These are phyloP conservation scores for Xerocomellus chrysenteron DNA, from an alignment of 768 basidiomycete genomes.

Conservation along the genomic window DNA sequence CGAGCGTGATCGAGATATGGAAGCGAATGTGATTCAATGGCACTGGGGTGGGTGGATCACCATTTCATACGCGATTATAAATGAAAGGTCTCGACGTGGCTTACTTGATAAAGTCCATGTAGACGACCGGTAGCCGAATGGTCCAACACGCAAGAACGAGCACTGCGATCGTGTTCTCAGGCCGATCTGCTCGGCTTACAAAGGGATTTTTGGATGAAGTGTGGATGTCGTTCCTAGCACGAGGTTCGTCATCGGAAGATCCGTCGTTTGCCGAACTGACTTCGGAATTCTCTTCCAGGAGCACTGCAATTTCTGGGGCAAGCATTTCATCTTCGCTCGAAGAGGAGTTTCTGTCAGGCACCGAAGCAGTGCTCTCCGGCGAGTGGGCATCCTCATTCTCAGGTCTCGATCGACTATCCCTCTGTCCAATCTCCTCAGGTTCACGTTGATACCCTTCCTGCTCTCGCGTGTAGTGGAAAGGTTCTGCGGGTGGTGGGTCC, in stretches of 20 bases:
- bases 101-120: constrained; percentile 72
- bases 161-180: constrained; percentile 59
- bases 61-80: neutral
- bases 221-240: constrained; percentile 3
- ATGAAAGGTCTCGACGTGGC: constrained; percentile 20
- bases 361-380: constrained; percentile 10
- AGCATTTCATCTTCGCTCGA: constrained; percentile 25
- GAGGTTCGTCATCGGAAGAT: constrained; percentile 15
- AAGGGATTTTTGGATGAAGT: constrained; percentile 13
- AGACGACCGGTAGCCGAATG: constrained; percentile 72
- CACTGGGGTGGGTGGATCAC: constrained; percentile 39
- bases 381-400: constrained; percentile 17
- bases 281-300: constrained; percentile 41
- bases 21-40: constrained; percentile 71
- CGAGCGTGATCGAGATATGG: constrained; percentile 78
- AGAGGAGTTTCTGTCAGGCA: constrained; percentile 9
- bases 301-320: constrained; percentile 38
- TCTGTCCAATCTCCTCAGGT: constrained; percentile 2
- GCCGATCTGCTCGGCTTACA: constrained; percentile 35
- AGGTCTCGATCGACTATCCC: constrained; percentile 5
- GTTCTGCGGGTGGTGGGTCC: constrained; percentile 59
- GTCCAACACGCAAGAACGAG: constrained; percentile 78
- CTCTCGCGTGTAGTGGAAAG: constrained; percentile 48
- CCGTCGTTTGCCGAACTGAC: constrained; percentile 32
- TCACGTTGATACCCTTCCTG: constrained; percentile 24